Evolutionary conservation across 2,329 filamentous ascomycete genomes (phyloP).

Genomic region (Colletotrichum gigasporum): DNA sequence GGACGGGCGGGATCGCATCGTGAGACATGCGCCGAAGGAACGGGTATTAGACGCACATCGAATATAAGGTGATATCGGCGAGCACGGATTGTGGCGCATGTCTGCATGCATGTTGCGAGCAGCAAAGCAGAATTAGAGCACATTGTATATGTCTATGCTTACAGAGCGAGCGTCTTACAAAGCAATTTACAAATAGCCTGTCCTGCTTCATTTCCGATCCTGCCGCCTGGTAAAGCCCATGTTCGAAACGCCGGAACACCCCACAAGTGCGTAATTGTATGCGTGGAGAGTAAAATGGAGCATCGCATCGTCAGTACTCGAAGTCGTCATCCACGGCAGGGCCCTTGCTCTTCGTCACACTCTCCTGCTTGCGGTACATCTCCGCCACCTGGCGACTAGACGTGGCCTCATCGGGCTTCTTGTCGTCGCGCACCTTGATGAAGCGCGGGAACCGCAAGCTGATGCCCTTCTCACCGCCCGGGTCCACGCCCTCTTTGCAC

Average conservation of each 20-base stretch:
- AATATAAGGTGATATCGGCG: not conserved
- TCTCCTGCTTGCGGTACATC: conserved; percentile 97
- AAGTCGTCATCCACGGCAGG: conserved; percentile 95
- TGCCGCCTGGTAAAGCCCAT: not conserved
- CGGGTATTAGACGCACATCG: not conserved
- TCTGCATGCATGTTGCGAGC: too few relatives aligned
- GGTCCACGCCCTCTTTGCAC: conserved; percentile 79
- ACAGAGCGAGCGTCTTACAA: not conserved
- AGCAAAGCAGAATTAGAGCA: not conserved
- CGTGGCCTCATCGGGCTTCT: conserved; percentile 93
- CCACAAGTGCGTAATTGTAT: too few relatives aligned
- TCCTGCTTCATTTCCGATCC: not conserved
- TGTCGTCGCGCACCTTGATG: conserved; percentile 91
- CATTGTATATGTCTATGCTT: not conserved
- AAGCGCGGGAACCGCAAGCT: conserved; percentile 92
- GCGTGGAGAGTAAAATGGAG: not conserved
- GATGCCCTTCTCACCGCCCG: conserved; percentile 78
- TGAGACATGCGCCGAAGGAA: conserved; percentile 10
- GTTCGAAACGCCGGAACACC: conserved; percentile 17
- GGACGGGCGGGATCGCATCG: not conserved
- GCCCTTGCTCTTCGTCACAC: conserved; percentile 85
- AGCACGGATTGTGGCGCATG: not conserved
- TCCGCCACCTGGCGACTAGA: conserved; percentile 87
- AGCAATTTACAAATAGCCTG: not conserved
- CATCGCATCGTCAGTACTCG: conserved; percentile 75